Percentiles rank a stretch among this genome's conserved stretches.
Evolutionary conservation across 1,284 basidiomycete genomes (phyloP).

Genomic region (Cerrena zonata): DNA sequence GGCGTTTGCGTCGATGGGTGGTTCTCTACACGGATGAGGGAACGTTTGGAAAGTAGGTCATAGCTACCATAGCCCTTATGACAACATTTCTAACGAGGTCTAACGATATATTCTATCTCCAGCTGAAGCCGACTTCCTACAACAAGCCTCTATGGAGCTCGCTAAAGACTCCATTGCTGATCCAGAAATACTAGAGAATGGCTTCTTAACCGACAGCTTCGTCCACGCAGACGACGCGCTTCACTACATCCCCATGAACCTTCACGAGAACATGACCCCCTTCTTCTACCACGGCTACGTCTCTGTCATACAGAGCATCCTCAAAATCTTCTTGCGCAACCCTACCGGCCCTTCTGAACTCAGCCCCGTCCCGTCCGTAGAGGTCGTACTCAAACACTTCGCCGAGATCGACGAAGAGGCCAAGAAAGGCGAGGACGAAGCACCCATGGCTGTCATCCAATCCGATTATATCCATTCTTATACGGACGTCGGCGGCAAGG

Average conservation of each 20-base stretch:
- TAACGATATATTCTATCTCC: neutral
- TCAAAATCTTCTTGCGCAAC: conserved; percentile 8
- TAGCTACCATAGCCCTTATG: neutral
- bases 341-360: neutral
- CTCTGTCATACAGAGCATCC: conserved; percentile 9
- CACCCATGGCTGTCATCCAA: neutral
- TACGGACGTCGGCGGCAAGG: conserved; percentile 11
- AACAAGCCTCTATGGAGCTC: conserved; percentile 3
- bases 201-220: conserved; percentile 9
- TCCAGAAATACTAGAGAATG: conserved; percentile 5
- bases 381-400: conserved; percentile 3
- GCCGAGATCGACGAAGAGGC: neutral
- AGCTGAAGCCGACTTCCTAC: conserved; percentile 8
- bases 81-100: neutral
- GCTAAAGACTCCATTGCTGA: conserved; percentile 3
- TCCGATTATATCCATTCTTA: conserved; percentile 6
- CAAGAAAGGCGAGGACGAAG: neutral
- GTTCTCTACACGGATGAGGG: conserved; percentile 16
- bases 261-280: conserved; percentile 14
- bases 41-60: conserved; percentile 14
- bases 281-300: conserved; percentile 13
- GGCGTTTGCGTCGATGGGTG: conserved; percentile 15
- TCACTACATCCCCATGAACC: conserved; percentile 14
- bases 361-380: conserved; percentile 7
- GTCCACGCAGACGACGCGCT: conserved; percentile 10